Evolutionary conservation across 768 basidiomycete genomes (phyloP), one percentile per base, ranked within the genome.

Genomic region (Asterophora lycoperdoides): DNA sequence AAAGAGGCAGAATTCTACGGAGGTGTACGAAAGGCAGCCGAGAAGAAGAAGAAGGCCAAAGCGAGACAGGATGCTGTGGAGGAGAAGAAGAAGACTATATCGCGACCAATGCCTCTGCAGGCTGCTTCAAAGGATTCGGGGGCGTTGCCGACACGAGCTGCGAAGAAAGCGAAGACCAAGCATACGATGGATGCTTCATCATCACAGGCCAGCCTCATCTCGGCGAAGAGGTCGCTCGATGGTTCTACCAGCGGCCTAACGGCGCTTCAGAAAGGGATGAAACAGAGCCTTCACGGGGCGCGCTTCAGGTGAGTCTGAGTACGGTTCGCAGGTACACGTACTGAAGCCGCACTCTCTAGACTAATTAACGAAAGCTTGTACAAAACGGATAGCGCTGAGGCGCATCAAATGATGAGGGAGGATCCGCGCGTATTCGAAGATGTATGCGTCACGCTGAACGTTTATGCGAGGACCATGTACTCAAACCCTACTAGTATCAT

Each of bases 291-390:
- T 48, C 83, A 89, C 50, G 89, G 93, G 0, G 92, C 93, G n/a
- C 80, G 84, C 19, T 94, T 94, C 65, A 79, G 91, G 92, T 86
- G 39, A 58, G 75, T 46, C 38, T 26, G n/a, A 19, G 10, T 29
- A 26, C 28, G 17, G n/a, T 10, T 36, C 30, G 8, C 17, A 19
- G 17, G 32, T 19, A 33, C 17, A 54, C 19, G 15, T 26, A 23
- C 34, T 15, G 14, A 45, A 42, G 11, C 20, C 19, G 19, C 40
- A 7, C 44, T 36, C 18, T 30, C 23, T 19, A 92, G 94, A 60
- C 79, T 89, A 73, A 86, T 97, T 48, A 99, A 99, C 63, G 94
- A 97, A 70, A 78, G 76, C 33, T 70, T 99, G 26, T 99, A 99
- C 70, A 95, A 93, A 56, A 86, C 85, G 0, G 79, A 82, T 46